Base-by-base conservation (phyloP, 495 filamentous ascomycete species). In the Penicillium macrosclerotiorum region DNA sequence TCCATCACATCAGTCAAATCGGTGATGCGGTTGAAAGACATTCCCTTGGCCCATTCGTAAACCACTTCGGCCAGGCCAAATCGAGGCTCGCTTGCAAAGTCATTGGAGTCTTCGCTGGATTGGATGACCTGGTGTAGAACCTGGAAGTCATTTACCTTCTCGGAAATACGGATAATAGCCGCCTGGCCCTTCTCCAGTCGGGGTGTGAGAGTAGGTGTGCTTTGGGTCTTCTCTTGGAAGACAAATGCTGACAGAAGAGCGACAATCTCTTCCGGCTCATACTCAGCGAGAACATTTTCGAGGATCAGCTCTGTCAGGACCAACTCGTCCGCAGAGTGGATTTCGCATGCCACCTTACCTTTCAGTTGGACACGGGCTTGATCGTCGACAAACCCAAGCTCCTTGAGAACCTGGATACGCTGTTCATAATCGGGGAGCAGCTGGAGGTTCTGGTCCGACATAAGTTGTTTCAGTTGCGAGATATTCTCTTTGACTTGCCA, bases 381-480 rank as follows among this genome's bases (percentile, higher is more conserved):
- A 1, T 83, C 81, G 65, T 97, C 93, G 42, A 97, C 85, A 53
- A 97, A 98, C 3, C 80, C 82, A 8, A 98, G 75, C 50, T 96
- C 92, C 60, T 88, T 89, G 35, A 98, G 76, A 0, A 97, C 93
- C 35, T 84, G 81, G 48, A 96, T 88, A 27, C 93, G 85, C 68
- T 97, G 94, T 60, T 96, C 88, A 58, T 98, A 98, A 68, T 98
- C 94, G 0, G 93, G 93, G n/a, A 98, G 79, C 1, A 98, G 80
- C 59, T 95, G 92, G 1, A 98, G 80, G 54, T 97, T 98, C 60
- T 96, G 91, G 68, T 97, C 90, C 5, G 91, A 95, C 71, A 97
- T 92, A 16, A 89, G 69, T 60, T 86, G 83, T 34, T 89, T 86
- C 47, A 98, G 73, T 45, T 89, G 80, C 2, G 80, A 76, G 54